phyloP scores from a whole-genome alignment of 805 yeast species.

The Pichia nakasei region DNA sequence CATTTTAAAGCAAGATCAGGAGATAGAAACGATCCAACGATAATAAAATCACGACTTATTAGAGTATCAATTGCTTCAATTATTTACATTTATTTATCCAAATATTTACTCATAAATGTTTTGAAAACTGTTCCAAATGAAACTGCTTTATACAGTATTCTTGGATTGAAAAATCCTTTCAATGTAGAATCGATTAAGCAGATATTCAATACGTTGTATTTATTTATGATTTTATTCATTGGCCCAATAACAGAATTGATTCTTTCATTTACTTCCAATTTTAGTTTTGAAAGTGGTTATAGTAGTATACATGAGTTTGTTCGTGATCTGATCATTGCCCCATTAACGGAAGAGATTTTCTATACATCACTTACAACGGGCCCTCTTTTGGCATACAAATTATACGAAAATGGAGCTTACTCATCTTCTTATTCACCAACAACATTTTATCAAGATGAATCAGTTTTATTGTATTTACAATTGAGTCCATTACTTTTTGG shows the following conservation, averaged over 20 bases:
- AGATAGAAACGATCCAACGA: constrained; percentile 34
- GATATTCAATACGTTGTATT: constrained; percentile 8
- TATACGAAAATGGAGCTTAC: background rate
- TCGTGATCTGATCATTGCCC: constrained; percentile 60
- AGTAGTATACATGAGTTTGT: constrained; percentile 14
- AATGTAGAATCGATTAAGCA: background rate
- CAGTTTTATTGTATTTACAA: constrained; percentile 4
- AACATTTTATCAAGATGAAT: background rate
- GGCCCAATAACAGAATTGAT: constrained; percentile 27
- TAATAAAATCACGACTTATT: constrained; percentile 33
- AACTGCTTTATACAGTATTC: constrained; percentile 2
- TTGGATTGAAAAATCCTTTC: constrained; percentile 15
- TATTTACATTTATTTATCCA: constrained; percentile 23
- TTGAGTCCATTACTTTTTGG: constrained; percentile 63
- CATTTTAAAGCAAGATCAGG: constrained; percentile 22
- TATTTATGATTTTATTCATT: constrained; percentile 26
- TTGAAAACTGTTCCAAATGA: constrained; percentile 10
- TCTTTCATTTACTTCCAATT: background rate
- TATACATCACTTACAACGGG: constrained; percentile 38
- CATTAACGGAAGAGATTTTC: constrained; percentile 69
- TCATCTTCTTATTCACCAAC: constrained; percentile 10
- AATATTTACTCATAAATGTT: constrained; percentile 21
- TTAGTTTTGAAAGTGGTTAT: background rate
- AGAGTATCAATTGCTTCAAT: constrained; percentile 30
- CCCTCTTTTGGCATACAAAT: constrained; percentile 7